Evolutionary conservation across 345 rosid genomes (phyloP).

Genomic region (Gossypium stocksii): DNA sequence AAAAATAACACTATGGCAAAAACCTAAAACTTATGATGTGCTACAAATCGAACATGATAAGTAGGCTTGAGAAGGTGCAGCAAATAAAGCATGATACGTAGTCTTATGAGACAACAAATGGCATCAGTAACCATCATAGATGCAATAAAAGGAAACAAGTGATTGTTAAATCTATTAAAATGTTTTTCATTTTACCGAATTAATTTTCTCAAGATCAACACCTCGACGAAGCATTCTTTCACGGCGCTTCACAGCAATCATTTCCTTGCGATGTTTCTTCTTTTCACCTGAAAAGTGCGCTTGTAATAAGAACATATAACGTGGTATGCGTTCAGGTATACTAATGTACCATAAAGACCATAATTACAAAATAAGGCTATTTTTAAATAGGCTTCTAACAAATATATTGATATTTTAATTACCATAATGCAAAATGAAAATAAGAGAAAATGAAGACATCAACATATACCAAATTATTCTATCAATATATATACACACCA

Average conservation of each 20-base stretch:
- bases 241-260: slow-evolving; percentile 68
- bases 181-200: slow-evolving; percentile 35
- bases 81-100: not conserved
- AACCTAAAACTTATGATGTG: not conserved
- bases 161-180: not conserved
- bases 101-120: not conserved
- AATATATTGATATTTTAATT: not conserved
- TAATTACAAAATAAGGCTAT: not conserved
- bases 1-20: not conserved
- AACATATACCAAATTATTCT: not conserved
- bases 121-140: not conserved
- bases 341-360: slow-evolving; percentile 5
- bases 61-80: not conserved
- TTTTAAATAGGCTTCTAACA: not conserved
- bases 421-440: not conserved
- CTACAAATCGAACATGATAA: not conserved
- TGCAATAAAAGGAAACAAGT: not conserved
- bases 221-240: slow-evolving; percentile 76
- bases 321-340: not conserved
- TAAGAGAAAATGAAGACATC: not conserved
- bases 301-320: slow-evolving; percentile 9
- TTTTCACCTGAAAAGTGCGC: slow-evolving; percentile 46
- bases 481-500: not conserved
- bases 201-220: slow-evolving; percentile 70
- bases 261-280: slow-evolving; percentile 82